Conservation (phyloP, 805 yeast species). For the Wickerhamiella australiensis region DNA sequence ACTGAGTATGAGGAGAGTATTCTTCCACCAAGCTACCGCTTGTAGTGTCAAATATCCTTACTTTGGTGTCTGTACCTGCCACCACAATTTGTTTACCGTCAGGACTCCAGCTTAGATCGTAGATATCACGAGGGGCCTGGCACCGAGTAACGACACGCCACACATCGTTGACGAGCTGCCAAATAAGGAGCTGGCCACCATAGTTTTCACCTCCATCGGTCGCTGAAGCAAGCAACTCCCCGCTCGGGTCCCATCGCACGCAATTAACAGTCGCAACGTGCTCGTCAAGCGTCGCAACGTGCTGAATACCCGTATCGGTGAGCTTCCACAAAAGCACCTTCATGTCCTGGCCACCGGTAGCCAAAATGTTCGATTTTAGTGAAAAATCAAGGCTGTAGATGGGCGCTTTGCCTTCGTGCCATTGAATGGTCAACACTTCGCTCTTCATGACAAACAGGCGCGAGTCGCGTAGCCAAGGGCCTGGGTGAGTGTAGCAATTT, state of each 20-base stretch:
- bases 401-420: conserved; percentile 35
- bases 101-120: conserved; percentile 91
- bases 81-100: conserved; percentile 62
- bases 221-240: conserved; percentile 69
- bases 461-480: too few species aligned
- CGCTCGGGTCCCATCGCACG: conserved; percentile 65
- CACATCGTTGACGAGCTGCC: conserved; percentile 61
- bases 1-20: conserved; percentile 67
- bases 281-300: conserved; percentile 66
- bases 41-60: conserved; percentile 50
- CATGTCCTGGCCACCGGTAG: conserved; percentile 39
- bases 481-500: too few species aligned
- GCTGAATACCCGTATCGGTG: conserved; percentile 36
- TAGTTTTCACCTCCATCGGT: conserved; percentile 97
- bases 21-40: conserved; percentile 48
- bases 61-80: conserved; percentile 82
- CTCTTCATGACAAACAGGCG: conserved; percentile 24
- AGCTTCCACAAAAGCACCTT: conserved; percentile 49
- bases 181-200: conserved; percentile 76
- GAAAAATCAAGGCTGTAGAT: conserved; percentile 32
- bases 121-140: conserved; percentile 56
- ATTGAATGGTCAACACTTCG: conserved; percentile 30
- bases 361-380: conserved; percentile 19
- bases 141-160: conserved; percentile 36
- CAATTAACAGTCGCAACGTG: conserved; percentile 94